These are phyloP conservation scores for Ceratocystis albifundus DNA, from an alignment of 2,329 filamentous ascomycete genomes.

Conservation along the genomic window DNA sequence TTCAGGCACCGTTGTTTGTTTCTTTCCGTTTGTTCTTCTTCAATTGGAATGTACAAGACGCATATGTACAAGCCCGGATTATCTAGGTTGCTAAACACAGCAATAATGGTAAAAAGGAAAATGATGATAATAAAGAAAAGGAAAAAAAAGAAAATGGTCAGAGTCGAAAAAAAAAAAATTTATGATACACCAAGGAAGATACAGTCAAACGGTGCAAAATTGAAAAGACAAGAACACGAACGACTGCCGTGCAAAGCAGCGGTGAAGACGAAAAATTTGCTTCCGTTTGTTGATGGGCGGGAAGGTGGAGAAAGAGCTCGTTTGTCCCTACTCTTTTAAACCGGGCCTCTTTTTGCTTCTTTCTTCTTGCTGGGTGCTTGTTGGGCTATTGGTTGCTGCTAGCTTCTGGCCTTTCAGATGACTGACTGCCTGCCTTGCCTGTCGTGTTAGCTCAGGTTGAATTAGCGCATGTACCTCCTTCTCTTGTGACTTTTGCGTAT, in stretches of 20 bases:
- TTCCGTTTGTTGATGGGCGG: not conserved
- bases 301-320: not conserved
- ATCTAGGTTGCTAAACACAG: not conserved
- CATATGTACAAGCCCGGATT: not conserved
- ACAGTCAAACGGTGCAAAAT: not conserved
- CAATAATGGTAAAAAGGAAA: not conserved
- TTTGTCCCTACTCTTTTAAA: not conserved
- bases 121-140: too few relatives aligned
- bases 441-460: too few relatives aligned
- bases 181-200: not conserved
- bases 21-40: not conserved
- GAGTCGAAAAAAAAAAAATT: not conserved
- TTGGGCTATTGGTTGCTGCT: too few relatives aligned
- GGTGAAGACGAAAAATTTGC: constrained; percentile 7
- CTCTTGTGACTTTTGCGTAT: too few relatives aligned
- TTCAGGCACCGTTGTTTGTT: not conserved
- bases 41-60: not conserved
- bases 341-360: not conserved
- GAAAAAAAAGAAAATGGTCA: too few relatives aligned
- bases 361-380: not conserved
- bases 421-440: too few relatives aligned
- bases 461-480: too few relatives aligned
- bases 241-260: not conserved
- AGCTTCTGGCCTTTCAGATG: too few relatives aligned
- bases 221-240: too few relatives aligned